phyloP scores from a whole-genome alignment of 305 asterid species.

The Solanum hybrid region DNA sequence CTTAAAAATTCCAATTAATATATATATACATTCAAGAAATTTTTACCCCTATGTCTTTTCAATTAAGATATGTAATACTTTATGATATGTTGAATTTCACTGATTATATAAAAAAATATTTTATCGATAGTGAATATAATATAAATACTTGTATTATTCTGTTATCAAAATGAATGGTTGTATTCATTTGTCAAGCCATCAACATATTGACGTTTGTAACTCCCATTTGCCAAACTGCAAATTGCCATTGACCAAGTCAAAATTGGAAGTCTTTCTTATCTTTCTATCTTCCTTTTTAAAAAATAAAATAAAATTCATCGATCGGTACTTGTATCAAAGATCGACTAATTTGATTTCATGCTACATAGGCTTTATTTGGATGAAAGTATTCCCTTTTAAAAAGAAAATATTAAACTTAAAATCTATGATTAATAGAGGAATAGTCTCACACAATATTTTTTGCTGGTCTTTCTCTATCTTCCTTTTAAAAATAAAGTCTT shows the following conservation, averaged over 20 bases:
- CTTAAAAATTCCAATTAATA: background rate
- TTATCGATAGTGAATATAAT: no score
- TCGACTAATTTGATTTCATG: background rate
- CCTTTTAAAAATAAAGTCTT: background rate
- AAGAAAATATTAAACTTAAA: no score
- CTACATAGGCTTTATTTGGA: no score
- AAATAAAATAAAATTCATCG: no score
- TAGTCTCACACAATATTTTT: background rate
- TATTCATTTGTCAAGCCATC: background rate
- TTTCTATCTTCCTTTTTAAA: background rate
- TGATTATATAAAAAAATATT: no score
- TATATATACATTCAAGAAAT: no score
- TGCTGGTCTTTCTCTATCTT: background rate
- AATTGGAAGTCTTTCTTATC: background rate
- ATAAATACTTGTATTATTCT: no score
- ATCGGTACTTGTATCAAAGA: no score
- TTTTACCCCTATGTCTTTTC: no score
- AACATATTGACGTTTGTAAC: background rate
- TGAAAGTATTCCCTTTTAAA: background rate
- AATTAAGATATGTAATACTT: no score
- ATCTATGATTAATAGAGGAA: rapidly evolving
- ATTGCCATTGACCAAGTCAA: background rate
- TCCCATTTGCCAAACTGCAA: background rate
- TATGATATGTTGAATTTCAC: no score
- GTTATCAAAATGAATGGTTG: no score